phyloP scores from a whole-genome alignment of 345 rosid genomes.

The Gynandropsis gynandra region DNA sequence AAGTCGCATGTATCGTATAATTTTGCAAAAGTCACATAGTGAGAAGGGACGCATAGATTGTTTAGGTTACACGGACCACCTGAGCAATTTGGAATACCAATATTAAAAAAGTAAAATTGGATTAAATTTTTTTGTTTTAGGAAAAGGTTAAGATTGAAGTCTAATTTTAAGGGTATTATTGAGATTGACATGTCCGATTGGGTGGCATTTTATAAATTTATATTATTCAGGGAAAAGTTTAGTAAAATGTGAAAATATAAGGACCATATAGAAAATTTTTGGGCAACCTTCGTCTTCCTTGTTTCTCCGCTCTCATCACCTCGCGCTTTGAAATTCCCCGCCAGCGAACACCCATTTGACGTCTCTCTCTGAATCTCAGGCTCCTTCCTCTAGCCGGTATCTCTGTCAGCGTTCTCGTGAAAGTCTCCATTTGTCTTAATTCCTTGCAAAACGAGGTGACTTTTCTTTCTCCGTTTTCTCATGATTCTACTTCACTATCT shows the following conservation, averaged over 20 bases:
- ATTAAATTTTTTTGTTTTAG: too few species aligned
- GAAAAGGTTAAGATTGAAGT: too few species aligned
- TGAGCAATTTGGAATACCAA: too few species aligned
- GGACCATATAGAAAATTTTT: constrained; percentile 4
- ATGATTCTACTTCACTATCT: not conserved
- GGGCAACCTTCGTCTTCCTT: constrained; percentile 3
- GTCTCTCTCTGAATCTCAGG: constrained; percentile 11
- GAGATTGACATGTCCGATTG: too few species aligned
- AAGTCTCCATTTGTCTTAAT: not conserved
- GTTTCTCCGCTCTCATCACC: not conserved
- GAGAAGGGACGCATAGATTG: too few species aligned
- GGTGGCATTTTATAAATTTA: not conserved
- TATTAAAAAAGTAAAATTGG: too few species aligned
- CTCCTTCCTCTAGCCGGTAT: constrained; percentile 5
- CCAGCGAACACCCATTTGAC: not conserved
- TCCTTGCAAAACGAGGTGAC: constrained; percentile 7
- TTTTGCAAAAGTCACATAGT: too few species aligned
- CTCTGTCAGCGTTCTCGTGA: constrained; percentile 7
- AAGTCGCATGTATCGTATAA: too few species aligned
- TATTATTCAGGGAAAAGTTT: not conserved
- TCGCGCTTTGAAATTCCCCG: constrained; percentile 29
- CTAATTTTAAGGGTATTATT: too few species aligned
- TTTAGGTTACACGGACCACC: too few species aligned
- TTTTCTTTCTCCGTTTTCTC: not conserved
- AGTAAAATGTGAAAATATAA: not conserved